Evolutionary conservation across 169 alveolate species (phyloP), one percentile per base, ranked within the genome.

Genomic region (Toxoplasma gondii): DNA sequence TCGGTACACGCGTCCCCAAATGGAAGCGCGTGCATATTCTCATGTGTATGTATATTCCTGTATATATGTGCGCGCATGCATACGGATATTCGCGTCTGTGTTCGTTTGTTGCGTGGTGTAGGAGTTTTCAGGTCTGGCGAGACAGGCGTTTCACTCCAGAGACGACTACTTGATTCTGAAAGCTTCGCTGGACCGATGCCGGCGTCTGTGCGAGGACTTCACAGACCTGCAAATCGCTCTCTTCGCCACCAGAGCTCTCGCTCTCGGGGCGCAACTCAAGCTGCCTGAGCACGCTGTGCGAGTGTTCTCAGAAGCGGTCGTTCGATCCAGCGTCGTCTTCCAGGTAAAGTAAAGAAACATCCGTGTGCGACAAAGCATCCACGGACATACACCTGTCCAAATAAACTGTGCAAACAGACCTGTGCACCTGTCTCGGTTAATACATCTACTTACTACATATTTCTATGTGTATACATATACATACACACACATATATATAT

Each of bases 251-350:
- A 58, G 92, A 10, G 91, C 78, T 29, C 70, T 41, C 69, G 82
- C 45, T 19, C 86, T 92, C 64, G 94, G 94, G 31, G 24, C 27
- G 39, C 54, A 7, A 22, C 38, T 92, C 58, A 44, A 54, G n/a
- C 54, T 81, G 16, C 82, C 70, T 53, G 43, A 34, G 12, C 94
- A 39, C 84, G 29, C 88, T 41, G 53, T 58, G 17, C 10, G 67
- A n/a, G 49, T 92, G 31, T 82, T 17, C 53, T 86, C 94, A 0
- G 94, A 92, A 49, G 94, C 88, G 45, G 44, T n/a, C 39, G n/a
- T 92, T 38, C 94, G 94, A 84, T 34, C 84, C 74, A 80, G 82
- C 86, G 94, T 92, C 54, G 86, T 81, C 38, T 92, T 92, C 38
- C 94, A 92, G 94, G 82, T 88, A 4, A 29, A 36, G n/a, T 0